phyloP scores from a whole-genome alignment of 306 rosid genomes.

The Ammopiptanthus mongolicus region DNA sequence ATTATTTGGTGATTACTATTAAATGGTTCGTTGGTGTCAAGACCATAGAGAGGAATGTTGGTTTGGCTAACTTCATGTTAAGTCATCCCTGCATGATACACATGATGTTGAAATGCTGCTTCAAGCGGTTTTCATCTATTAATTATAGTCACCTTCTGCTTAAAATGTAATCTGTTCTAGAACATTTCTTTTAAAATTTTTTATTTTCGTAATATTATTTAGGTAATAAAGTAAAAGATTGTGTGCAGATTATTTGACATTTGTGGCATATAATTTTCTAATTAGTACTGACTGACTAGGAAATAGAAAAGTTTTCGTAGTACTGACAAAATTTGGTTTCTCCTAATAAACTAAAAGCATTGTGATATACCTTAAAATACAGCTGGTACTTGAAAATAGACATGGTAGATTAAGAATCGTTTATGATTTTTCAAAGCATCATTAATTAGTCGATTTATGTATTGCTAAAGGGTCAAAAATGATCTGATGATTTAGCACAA shows the following conservation, averaged over 20 bases:
- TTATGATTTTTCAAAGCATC: neutral
- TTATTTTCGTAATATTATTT: conserved; percentile 14
- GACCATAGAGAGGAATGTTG: conserved; percentile 8
- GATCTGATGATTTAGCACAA: neutral
- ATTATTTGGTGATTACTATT: neutral
- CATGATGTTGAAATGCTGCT: conserved; percentile 27
- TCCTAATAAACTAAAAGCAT: neutral
- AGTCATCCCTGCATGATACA: conserved; percentile 20
- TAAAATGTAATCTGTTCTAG: neutral
- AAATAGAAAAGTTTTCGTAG: neutral
- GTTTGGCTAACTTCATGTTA: conserved; percentile 9
- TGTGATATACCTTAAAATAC: neutral
- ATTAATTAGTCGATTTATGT: neutral
- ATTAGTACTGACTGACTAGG: neutral
- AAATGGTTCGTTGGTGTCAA: neutral
- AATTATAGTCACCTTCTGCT: neutral
- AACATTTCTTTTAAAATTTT: neutral
- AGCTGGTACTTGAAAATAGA: neutral
- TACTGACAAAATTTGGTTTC: neutral
- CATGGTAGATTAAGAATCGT: neutral
- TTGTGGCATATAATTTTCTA: neutral
- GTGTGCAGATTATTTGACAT: conserved; percentile 26
- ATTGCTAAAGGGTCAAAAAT: neutral
- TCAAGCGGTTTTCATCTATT: neutral
- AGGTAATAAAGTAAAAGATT: neutral